Evolutionary conservation across 202 grass and related monocot species (phyloP), one percentile per base, ranked within the genome.

Genomic region (Carex arenaria): DNA sequence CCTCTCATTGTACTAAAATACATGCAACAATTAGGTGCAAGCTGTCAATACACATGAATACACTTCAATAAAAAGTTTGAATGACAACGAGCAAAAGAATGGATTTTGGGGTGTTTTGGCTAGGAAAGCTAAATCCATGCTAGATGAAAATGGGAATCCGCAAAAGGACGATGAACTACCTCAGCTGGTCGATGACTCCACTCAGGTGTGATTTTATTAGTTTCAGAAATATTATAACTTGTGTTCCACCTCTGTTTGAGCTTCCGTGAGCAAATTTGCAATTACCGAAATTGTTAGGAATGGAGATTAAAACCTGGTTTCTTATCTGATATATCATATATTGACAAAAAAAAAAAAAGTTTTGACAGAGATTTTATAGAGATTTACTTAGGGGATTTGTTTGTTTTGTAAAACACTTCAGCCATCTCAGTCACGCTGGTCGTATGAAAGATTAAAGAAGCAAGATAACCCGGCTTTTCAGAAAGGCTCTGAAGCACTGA

Each of bases 81-180:
- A 80, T 9, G 82, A 89, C 3, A 80, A 91, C 17, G 40, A 86
- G 19, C 4, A 64, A 2, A 90, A 87, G 83, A 87, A 93, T 45
- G 90, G 89, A 28, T 90, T 98, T 28, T 98, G 92, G 95, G 89
- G 83, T 1, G 76, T 98, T 47, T 59, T 98, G 75, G 95, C 92
- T 0, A 87, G 84, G 85, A 94, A 93, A 76, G 95, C 92, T 55
- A 95, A 95, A 64, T 71, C 78, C 26, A 94, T 98, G 86, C 92
- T 98, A 18, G 92, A 98, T 65, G 92, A 98, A 5, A 88, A 88
- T 28, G 86, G 75, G 18, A 83, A 61, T 72, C 10, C 61, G 1
- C 85, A 80, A 49, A 78, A 84, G 59, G 67, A 75, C 30, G 83
- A 88, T 43, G 63, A 64, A 34, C 18, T 31, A 8, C 60, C 76